Base-by-base conservation (phyloP, 1,139 yeast species). In the Suhomyces bolitotheri region DNA sequence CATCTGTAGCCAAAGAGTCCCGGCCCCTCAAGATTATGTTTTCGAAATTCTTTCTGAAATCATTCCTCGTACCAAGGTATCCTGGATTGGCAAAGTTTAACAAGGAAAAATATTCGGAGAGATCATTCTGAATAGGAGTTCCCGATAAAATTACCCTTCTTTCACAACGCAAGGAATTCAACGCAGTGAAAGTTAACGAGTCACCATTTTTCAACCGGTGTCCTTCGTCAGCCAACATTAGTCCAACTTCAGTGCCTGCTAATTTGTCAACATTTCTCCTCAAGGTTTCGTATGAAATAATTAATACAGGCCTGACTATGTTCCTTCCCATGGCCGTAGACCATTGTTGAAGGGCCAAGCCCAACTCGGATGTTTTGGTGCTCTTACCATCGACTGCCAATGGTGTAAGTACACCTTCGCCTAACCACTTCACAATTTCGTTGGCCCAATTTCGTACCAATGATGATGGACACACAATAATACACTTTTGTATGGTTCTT, bases 391-490 rank as follows among this genome's bases (percentile, higher is more conserved):
- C 98, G 7, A 88, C 81, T 0, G 97, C 96, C 39, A 94, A 66
- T 0, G 97, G 95, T 1, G 95, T 82, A 11, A 92, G 59, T 0
- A 86, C 80, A 10, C 95, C 96, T 47, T 85, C 88, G 0, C 99
- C 99, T 10, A 92, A 69, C 99, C 99, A 92, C 59, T 92, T 92
- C 27, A 82, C 78, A 39, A 92, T 78, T 64, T 92, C 99, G 57
- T 92, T 92, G 2, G 97, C 98, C 99, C 99, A 92, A 53, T 92
- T 92, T 40, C 90, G 73, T 16, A 92, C 99, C 47, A 92, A 70
- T 8, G 96, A 85, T 0, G 97, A 87, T 0, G 99, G 99, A 55
- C 99, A 92, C 0, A 89, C 97, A 41, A 92, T 89, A 36, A 92
- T 83, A 48, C 95, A 86, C 58, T 92, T 92, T 39, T 83, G 87